Base-by-base conservation (phyloP, 2,329 filamentous ascomycete species). In the Fusarium piperis region DNA sequence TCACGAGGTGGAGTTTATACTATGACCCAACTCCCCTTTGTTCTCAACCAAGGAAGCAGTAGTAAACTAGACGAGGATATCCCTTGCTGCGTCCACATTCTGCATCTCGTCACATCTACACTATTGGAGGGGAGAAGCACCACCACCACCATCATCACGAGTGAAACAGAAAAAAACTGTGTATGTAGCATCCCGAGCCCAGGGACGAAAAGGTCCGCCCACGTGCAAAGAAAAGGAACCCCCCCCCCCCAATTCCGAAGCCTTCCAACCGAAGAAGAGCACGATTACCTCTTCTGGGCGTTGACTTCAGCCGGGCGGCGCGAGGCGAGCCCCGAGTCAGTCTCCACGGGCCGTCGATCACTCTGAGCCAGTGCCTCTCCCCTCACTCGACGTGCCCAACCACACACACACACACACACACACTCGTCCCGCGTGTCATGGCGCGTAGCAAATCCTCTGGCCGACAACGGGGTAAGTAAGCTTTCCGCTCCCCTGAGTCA, bases 251-350 rank as follows among this genome's bases (percentile, higher is more conserved):
- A n/a, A n/a, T n/a, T n/a, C n/a, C n/a, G n/a, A n/a, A n/a, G n/a
- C n/a, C 41, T 46, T 46, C 15, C 12, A 41, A 41, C 38, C 38
- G 38, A 41, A 41, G 18, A 41, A 20, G 20, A 18, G 18, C 20
- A 26, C 41, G 41, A 46, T 46, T 46, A 26, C 41, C 41, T 46
- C 41, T 46, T 46, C 41, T 46, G 9, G 41, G 59, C 68, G 35
- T 65, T 38, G 33, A 35, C 59, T 62, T 36, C 38, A 55, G 59
- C 64, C 56, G 36, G 64, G 59, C 63, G 52, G 56, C 68, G 65
- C 64, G 48, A 59, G 59, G 41, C 33, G 36, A 65, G 62, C 20
- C 55, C 57, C 65, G 68, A 72, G 69, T 72, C 61, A 70, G 56
- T 70, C 56, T 46, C 36, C 38, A 39, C 35, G 18, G 35, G 20